Evolutionary conservation across 2,329 filamentous ascomycete species (phyloP).

Genomic region (Dactylellina parvicollis): DNA sequence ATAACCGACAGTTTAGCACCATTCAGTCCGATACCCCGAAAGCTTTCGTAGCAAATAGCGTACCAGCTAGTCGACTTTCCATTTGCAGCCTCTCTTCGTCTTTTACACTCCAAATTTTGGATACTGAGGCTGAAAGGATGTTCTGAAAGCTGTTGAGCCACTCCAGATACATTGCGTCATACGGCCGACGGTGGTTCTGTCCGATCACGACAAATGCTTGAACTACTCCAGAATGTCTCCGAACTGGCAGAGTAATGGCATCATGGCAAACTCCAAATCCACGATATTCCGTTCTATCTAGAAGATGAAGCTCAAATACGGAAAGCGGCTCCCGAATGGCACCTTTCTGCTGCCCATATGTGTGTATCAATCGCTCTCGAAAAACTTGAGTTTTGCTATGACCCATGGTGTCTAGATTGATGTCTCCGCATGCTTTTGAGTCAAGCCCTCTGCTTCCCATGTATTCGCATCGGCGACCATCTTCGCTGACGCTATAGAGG

Average conservation of each 20-base stretch:
- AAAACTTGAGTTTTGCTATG: slow-evolving; percentile 19
- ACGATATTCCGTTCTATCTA: slow-evolving; percentile 22
- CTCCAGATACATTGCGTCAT: slow-evolving; percentile 77
- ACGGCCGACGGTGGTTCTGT: slow-evolving; percentile 79
- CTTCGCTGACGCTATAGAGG: slow-evolving; percentile 47
- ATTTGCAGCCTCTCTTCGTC: slow-evolving; percentile 36
- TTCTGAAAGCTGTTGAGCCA: slow-evolving; percentile 59
- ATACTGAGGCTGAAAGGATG: slow-evolving; percentile 31
- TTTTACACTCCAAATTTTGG: slow-evolving; percentile 50
- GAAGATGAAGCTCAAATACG: background rate
- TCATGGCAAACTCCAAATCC: slow-evolving; percentile 67
- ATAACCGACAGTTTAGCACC: background rate
- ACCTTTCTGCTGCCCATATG: slow-evolving; percentile 27
- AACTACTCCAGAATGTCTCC: slow-evolving; percentile 74
- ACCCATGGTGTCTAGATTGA: slow-evolving; percentile 22
- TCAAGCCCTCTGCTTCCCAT: slow-evolving; percentile 40
- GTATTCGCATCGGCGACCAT: slow-evolving; percentile 38
- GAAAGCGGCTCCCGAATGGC: slow-evolving; percentile 23
- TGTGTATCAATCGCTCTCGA: slow-evolving; percentile 42
- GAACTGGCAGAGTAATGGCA: slow-evolving; percentile 82
- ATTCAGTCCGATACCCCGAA: too few relatives aligned
- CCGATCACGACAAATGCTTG: slow-evolving; percentile 79
- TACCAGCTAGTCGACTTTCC: slow-evolving; percentile 40
- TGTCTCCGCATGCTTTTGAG: slow-evolving; percentile 30
- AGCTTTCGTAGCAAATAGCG: too few relatives aligned